These are phyloP conservation scores for Prunus kanzakura DNA, from an alignment of 306 rosid species.

Conservation along the genomic window DNA sequence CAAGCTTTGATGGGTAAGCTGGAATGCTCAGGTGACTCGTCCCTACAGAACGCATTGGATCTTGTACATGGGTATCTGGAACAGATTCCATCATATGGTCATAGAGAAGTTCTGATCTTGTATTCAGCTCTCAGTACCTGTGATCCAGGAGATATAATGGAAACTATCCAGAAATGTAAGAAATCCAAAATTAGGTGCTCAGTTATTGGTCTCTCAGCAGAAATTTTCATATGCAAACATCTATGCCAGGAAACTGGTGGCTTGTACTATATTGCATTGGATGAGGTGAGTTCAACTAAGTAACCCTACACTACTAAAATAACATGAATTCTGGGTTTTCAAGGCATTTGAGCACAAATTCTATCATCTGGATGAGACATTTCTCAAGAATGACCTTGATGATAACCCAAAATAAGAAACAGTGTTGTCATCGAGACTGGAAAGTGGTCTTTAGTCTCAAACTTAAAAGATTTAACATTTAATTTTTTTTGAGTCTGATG, in stretches of 20 bases:
- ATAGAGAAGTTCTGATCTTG: constrained; percentile 80
- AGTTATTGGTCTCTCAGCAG: constrained; percentile 94
- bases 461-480: background rate
- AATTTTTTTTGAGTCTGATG: background rate
- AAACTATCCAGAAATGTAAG: constrained; percentile 88
- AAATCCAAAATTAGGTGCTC: constrained; percentile 89
- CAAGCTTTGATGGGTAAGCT: constrained; percentile 85
- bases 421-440: background rate
- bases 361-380: background rate
- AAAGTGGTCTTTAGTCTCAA: background rate
- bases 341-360: background rate
- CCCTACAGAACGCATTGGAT: constrained; percentile 89
- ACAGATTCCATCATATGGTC: constrained; percentile 89
- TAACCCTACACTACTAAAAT: background rate
- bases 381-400: too few species aligned
- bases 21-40: constrained; percentile 93
- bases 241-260: constrained; percentile 97
- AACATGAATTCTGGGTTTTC: background rate
- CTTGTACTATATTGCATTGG: constrained; percentile 69
- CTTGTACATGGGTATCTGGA: constrained; percentile 78
- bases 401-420: too few species aligned
- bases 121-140: constrained; percentile 94
- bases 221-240: constrained; percentile 86
- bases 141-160: constrained; percentile 95
- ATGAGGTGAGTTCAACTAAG: constrained; percentile 64